These are phyloP conservation scores for Mycena belliarum DNA, from an alignment of 768 basidiomycete genomes.

Conservation along the genomic window DNA sequence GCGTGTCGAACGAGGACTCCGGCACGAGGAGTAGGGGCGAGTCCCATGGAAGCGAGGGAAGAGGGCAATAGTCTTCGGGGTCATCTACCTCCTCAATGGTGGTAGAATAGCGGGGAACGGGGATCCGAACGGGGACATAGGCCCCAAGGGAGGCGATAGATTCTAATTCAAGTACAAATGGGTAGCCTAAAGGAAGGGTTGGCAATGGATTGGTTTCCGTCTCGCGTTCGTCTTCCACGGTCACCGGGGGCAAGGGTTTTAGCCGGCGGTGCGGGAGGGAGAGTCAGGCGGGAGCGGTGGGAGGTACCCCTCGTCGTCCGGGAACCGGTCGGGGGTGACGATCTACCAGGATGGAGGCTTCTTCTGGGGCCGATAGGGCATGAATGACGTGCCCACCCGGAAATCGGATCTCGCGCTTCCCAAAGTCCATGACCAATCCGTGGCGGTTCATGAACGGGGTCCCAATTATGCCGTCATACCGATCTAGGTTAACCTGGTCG, in stretches of 20 bases:
- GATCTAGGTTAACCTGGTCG: too few species aligned
- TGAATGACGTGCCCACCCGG: background rate
- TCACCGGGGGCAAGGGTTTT: background rate
- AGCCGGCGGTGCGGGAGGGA: background rate
- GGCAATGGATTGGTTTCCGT: too few species aligned
- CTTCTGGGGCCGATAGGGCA: background rate
- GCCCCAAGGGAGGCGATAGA: too few species aligned
- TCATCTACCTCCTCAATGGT: background rate
- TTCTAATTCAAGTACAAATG: too few species aligned
- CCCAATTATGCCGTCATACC: too few species aligned
- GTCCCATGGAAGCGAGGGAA: background rate
- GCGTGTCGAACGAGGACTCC: background rate
- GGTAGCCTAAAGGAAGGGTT: too few species aligned
- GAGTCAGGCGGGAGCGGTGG: background rate
- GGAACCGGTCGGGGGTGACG: background rate
- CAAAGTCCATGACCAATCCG: too few species aligned
- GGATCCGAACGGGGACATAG: too few species aligned
- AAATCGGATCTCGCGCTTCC: too few species aligned
- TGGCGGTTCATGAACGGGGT: too few species aligned
- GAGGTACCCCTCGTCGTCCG: too few species aligned
- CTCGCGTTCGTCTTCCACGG: too few species aligned
- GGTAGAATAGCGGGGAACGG: background rate
- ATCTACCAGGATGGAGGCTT: background rate
- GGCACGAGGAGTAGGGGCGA: background rate
- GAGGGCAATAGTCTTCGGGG: background rate